phyloP scores from a whole-genome alignment of 768 basidiomycete species.

The Boletus tomentosulus region DNA sequence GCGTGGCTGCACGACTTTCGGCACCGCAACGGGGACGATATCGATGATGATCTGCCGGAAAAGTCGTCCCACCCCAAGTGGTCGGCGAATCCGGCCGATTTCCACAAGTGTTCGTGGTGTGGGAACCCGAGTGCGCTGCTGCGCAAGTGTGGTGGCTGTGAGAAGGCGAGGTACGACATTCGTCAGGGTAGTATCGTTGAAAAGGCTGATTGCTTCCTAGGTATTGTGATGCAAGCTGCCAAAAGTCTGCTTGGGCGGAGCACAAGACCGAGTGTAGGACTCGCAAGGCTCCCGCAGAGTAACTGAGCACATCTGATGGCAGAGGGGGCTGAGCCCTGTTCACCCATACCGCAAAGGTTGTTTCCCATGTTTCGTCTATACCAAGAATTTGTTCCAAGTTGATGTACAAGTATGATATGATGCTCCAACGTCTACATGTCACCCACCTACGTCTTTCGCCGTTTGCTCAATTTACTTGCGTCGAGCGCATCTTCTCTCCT shows the following conservation, averaged over 20 bases:
- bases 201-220: conserved; percentile 23
- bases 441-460: conserved; percentile 30
- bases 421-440: neutral
- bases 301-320: too few species aligned
- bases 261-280: conserved; percentile 30
- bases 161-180: conserved; percentile 37
- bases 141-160: conserved; percentile 45
- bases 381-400: too few species aligned
- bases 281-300: too few species aligned
- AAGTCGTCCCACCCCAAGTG: conserved; percentile 41
- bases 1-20: too few species aligned
- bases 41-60: conserved; percentile 28
- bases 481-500: conserved; percentile 65
- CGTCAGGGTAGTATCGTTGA: too few species aligned
- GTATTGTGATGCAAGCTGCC: conserved; percentile 42
- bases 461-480: conserved; percentile 50
- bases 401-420: conserved; percentile 10
- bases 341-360: too few species aligned
- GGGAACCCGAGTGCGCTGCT: conserved; percentile 53
- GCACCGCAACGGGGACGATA: conserved; percentile 33
- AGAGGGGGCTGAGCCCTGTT: too few species aligned
- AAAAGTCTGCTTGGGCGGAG: conserved; percentile 37
- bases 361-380: too few species aligned
- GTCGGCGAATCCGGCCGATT: conserved; percentile 42
- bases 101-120: conserved; percentile 64